Evolutionary conservation across 352 stramenopile genomes (phyloP).

Genomic region (Pelagophyceae sp.): DNA sequence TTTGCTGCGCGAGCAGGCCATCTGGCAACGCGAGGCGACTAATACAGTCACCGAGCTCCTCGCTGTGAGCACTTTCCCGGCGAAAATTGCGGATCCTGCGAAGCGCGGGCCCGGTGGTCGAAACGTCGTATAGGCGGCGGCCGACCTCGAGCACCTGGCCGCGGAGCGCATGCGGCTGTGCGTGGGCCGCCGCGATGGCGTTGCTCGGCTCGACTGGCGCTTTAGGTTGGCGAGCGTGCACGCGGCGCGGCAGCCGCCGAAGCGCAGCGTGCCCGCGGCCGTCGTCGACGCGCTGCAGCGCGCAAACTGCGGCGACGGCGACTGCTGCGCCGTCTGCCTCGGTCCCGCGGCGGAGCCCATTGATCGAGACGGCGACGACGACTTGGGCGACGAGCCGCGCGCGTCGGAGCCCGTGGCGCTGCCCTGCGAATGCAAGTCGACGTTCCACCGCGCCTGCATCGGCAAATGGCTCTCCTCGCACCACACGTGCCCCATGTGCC

Average conservation of each 20-base stretch:
- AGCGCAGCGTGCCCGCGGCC: too few species aligned
- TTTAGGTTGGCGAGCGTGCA: background rate
- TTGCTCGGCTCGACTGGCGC: too few species aligned
- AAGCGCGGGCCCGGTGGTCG: background rate
- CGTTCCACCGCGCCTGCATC: background rate
- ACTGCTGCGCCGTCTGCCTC: background rate
- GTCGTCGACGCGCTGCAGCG: background rate
- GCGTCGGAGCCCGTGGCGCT: background rate
- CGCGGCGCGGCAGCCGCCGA: too few species aligned
- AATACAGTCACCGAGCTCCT: conserved; percentile 1
- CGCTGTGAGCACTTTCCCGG: background rate
- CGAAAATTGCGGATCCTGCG: background rate
- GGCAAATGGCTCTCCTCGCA: background rate
- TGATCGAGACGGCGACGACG: background rate
- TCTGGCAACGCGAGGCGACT: conserved; percentile 1
- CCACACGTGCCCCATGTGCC: conserved; percentile 1
- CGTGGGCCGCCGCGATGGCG: background rate
- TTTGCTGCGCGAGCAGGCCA: background rate
- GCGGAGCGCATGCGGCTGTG: background rate
- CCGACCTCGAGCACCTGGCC: conserved; percentile 1
- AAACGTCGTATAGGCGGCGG: background rate
- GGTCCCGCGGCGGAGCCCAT: background rate
- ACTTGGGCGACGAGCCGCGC: background rate
- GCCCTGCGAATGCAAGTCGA: background rate
- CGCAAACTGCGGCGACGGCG: background rate